Evolutionary conservation across 495 filamentous ascomycete genomes (phyloP), one percentile per base, ranked within the genome.

Genomic region (Tuber calosporum): DNA sequence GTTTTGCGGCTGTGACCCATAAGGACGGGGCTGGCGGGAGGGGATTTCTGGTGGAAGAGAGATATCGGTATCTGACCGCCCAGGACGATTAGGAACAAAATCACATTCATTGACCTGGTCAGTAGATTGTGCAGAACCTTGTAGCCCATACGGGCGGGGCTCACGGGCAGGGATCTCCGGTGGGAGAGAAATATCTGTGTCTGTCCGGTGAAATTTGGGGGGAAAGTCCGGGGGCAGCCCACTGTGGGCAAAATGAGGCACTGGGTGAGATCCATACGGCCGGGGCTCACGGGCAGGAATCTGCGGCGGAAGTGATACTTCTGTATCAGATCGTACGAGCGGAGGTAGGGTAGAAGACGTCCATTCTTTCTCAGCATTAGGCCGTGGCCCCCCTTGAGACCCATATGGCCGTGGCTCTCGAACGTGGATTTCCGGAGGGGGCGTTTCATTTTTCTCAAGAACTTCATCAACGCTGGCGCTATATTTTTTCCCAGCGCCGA

Each of bases 261-360:
- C 48, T n/a, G n/a, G n/a, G 9, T 58, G 48, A 26, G 53, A 62
- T 34, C 53, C 53, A 62, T 62, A 62, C 11, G 53, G 53, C 13
- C 53, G 53, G 7, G 53, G 53, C 26, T 62, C 53, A 5, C 53
- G 53, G 26, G 53, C 26, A 62, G 53, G 53, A 19, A 62, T 34
- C 53, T 62, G 26, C 13, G 53, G 26, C 26, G 53, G 53, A 62
- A 62, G 53, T 62, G 53, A 62, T 13, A 62, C 15, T 17, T 62
- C 53, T 62, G 53, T 62, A 17, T 62, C 53, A 62, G 53, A 62
- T 62, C 53, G 53, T 17, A 62, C 53, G 53, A 62, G 53, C 53
- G 53, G 53, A 34, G 53, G 53, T 26, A 15, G 26, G 19, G 26
- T 15, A 34, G 26, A 34, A 34, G 26, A 30, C 13, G 26, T 19